A percentile compares a stretch with the other conserved stretches of the same genome.
These are phyloP conservation scores for Adansonia rubrostipa DNA, from an alignment of 441 rosid species.

Conservation along the genomic window DNA sequence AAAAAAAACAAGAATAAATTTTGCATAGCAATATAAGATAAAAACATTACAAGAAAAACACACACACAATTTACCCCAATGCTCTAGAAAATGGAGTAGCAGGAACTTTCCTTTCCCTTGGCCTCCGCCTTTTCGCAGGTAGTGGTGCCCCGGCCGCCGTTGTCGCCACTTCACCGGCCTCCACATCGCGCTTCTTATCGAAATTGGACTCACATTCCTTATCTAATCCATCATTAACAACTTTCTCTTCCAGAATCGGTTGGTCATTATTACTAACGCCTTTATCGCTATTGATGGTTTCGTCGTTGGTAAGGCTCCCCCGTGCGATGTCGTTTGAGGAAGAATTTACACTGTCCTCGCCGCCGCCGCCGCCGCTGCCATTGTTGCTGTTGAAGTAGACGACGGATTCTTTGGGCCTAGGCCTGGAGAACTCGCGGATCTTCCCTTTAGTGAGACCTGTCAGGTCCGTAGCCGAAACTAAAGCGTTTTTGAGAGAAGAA, in stretches of 20 bases:
- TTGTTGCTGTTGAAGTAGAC: conserved; percentile 51
- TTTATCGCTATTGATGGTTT: neutral
- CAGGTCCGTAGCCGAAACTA: conserved; percentile 74
- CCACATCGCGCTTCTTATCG: conserved; percentile 27
- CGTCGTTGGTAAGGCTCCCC: conserved; percentile 31
- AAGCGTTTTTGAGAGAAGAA: conserved; percentile 61
- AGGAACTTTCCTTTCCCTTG: conserved; percentile 89
- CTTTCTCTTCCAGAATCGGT: conserved; percentile 20
- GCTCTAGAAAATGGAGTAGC: conserved; percentile 89
- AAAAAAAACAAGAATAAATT: neutral
- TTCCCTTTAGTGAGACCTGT: conserved; percentile 78
- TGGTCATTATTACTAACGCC: conserved; percentile 20
- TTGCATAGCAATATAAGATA: neutral
- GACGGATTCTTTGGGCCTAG: conserved; percentile 62
- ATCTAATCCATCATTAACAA: conserved; percentile 29
- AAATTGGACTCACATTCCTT: conserved; percentile 38
- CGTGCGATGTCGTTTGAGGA: conserved; percentile 30
- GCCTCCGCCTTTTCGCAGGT: conserved; percentile 64
- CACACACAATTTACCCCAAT: conserved; percentile 57
- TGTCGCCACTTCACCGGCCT: conserved; percentile 28
- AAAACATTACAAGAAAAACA: neutral
- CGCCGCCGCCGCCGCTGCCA: neutral
- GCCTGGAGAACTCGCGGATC: conserved; percentile 55
- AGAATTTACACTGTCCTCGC: conserved; percentile 11
- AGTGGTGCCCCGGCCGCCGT: conserved; percentile 32